A percentile compares a stretch with the other conserved stretches of the same genome.
Evolutionary conservation across 129 eudicot genomes (phyloP).

Genomic region (Flaveria robusta): DNA sequence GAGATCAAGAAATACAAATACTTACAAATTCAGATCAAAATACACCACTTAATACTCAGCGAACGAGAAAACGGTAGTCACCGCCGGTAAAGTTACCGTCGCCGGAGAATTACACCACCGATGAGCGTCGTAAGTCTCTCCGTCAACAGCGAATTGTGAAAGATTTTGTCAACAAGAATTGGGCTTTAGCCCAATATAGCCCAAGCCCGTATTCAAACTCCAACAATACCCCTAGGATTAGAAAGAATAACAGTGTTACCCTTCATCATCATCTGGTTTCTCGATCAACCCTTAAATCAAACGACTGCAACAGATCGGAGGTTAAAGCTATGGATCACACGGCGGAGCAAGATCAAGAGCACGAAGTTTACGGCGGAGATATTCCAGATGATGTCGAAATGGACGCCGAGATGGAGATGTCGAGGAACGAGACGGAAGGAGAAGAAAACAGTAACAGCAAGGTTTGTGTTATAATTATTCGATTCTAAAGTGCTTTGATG

Average conservation of each 20-base stretch:
- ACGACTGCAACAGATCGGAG: slow-evolving; percentile 25
- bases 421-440: slow-evolving; percentile 44
- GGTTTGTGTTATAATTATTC: slow-evolving; percentile 31
- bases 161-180: slow-evolving; percentile 2
- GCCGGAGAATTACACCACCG: slow-evolving; percentile 25
- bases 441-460: slow-evolving; percentile 45
- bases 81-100: slow-evolving; percentile 15
- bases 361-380: slow-evolving; percentile 68
- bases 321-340: slow-evolving; percentile 34
- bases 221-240: slow-evolving; percentile 1
- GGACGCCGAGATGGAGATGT: slow-evolving; percentile 58
- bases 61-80: slow-evolving; percentile 2
- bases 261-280: slow-evolving; percentile 19
- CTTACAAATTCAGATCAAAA: neutral
- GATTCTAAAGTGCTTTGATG: slow-evolving; percentile 1
- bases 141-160: neutral
- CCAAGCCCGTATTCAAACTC: neutral
- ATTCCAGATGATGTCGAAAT: slow-evolving; percentile 60
- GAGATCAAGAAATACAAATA: neutral
- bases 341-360: slow-evolving; percentile 57
- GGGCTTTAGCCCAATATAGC: slow-evolving; percentile 21
- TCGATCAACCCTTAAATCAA: slow-evolving; percentile 15
- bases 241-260: slow-evolving; percentile 14
- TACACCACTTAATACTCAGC: neutral
- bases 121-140: neutral